A percentile compares a stretch with the other conserved stretches of the same genome.
phyloP scores from a whole-genome alignment of 2,329 filamentous ascomycete genomes.

The Setomelanomma holmii region DNA sequence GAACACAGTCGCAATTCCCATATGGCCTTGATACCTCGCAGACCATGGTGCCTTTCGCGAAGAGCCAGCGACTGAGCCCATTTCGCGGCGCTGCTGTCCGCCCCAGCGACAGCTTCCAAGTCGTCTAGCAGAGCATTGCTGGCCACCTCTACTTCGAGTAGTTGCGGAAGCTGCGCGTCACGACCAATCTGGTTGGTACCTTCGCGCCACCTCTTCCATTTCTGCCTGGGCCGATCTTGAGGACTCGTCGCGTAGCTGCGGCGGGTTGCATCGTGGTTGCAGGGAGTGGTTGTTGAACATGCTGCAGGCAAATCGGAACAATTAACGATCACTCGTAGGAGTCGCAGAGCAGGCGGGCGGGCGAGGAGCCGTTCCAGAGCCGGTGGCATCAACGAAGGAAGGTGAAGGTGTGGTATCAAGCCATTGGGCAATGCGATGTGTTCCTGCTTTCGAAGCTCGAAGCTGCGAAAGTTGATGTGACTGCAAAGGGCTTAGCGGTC shows the following conservation, averaged over 20 bases:
- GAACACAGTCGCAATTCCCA: slow-evolving; percentile 52
- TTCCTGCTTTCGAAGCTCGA: slow-evolving; percentile 7
- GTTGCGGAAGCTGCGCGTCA: background rate
- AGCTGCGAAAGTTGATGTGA: slow-evolving; percentile 15
- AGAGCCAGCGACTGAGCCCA: slow-evolving; percentile 54
- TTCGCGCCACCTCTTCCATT: slow-evolving; percentile 20
- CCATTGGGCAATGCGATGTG: slow-evolving; percentile 25
- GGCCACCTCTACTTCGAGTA: background rate
- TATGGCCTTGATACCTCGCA: slow-evolving; percentile 50
- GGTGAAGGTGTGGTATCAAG: slow-evolving; percentile 17
- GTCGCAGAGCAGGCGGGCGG: slow-evolving; percentile 52
- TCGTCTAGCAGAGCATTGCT: background rate
- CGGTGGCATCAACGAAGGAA: slow-evolving; percentile 51
- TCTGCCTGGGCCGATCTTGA: slow-evolving; percentile 2
- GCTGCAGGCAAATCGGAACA: slow-evolving; percentile 26
- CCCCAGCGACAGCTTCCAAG: background rate
- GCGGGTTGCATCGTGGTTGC: slow-evolving; percentile 15
- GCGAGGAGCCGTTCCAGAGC: slow-evolving; percentile 55
- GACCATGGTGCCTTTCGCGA: slow-evolving; percentile 51
- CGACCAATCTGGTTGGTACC: background rate
- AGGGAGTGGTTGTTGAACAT: slow-evolving; percentile 16
- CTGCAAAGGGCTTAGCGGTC: slow-evolving; percentile 24
- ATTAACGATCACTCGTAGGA: slow-evolving; percentile 45
- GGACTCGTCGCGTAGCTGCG: slow-evolving; percentile 19
- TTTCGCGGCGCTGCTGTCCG: slow-evolving; percentile 23